Percentiles rank a stretch among this genome's conserved stretches.
Conservation (phyloP, 371 early-diverging fungal genomes). For the Phascolomyces articulosus region DNA sequence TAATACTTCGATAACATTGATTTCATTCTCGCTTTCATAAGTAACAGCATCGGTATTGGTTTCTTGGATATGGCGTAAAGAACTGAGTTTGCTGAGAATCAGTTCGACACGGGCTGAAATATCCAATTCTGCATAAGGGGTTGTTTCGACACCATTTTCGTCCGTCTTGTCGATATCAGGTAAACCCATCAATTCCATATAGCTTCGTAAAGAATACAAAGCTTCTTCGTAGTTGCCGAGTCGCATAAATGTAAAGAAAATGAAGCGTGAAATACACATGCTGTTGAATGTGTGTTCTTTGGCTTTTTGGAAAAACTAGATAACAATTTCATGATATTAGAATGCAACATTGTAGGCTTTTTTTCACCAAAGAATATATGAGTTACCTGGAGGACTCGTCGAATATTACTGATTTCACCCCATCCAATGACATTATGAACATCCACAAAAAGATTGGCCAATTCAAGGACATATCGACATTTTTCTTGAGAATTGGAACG, state of each 20-base stretch:
- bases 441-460: slow-evolving; percentile 24
- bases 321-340: neutral
- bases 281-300: slow-evolving; percentile 72
- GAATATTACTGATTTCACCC: slow-evolving; percentile 34
- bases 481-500: neutral
- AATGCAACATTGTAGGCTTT: neutral
- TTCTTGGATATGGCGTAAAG: neutral
- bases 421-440: slow-evolving; percentile 45
- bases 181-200: slow-evolving; percentile 55
- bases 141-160: neutral
- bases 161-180: slow-evolving; percentile 3
- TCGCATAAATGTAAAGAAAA: slow-evolving; percentile 57
- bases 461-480: slow-evolving; percentile 11
- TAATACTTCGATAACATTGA: slow-evolving; percentile 41
- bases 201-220: slow-evolving; percentile 60
- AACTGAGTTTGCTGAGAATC: neutral
- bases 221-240: slow-evolving; percentile 78
- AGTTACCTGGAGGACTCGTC: slow-evolving; percentile 31
- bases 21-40: slow-evolving; percentile 3
- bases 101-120: neutral
- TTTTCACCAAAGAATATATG: neutral
- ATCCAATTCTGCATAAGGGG: neutral
- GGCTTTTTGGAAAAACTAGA: slow-evolving; percentile 56
- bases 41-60: neutral
- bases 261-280: slow-evolving; percentile 62